Conservation (phyloP, 169 alveolate species). For the Fabrea salina region DNA sequence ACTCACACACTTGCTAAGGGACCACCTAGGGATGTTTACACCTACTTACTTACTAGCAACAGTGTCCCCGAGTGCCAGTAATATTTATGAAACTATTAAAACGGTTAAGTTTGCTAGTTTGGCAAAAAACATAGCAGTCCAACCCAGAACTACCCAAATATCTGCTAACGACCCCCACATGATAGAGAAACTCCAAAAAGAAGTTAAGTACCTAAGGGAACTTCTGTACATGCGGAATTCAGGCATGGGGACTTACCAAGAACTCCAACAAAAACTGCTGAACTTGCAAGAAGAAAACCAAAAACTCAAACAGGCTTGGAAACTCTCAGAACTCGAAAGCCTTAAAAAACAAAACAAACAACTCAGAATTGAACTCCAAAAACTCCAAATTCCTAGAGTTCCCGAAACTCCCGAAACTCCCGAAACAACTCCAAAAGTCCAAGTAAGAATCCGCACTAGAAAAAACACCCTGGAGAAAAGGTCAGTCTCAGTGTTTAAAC, state of each 20-base stretch:
- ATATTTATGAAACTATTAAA: constrained; percentile 47
- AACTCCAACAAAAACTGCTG: not conserved
- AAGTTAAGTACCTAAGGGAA: constrained; percentile 52
- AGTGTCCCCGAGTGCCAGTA: constrained; percentile 37
- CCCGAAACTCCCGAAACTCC: not conserved
- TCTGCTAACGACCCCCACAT: constrained; percentile 44
- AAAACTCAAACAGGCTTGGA: not conserved
- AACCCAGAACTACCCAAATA: constrained; percentile 40
- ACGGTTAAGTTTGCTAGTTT: constrained; percentile 66
- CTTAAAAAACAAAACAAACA: not conserved
- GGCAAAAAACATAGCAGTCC: constrained; percentile 48
- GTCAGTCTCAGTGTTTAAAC: not conserved
- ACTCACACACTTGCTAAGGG: constrained; percentile 32
- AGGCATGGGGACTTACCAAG: not conserved
- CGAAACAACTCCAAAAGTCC: not conserved
- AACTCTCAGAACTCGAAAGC: not conserved
- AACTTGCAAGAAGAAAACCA: constrained; percentile 19
- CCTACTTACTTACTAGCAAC: constrained; percentile 61
- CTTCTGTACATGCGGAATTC: constrained; percentile 40
- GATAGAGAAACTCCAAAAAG: constrained; percentile 52
- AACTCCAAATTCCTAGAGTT: not conserved
- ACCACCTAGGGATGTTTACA: constrained; percentile 77
- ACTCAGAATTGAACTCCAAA: not conserved
- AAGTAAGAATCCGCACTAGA: not conserved
- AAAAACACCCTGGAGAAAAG: not conserved